A percentile compares a stretch with the other conserved stretches of the same genome.
These are phyloP conservation scores for Lactuca saligna DNA, from an alignment of 129 eudicot genomes.

Conservation along the genomic window DNA sequence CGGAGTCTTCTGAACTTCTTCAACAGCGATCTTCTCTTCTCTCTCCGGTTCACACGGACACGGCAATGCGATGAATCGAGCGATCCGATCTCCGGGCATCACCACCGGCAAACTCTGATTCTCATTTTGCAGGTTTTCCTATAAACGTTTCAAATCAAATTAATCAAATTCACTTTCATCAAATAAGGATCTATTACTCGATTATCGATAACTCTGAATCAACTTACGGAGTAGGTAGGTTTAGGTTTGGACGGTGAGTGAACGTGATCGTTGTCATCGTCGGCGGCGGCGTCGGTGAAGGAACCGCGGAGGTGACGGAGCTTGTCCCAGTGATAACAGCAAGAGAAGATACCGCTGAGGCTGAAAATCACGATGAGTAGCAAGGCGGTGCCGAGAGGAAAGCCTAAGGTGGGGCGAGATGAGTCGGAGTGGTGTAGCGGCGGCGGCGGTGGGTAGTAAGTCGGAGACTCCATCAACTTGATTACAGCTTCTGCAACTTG, in stretches of 20 bases:
- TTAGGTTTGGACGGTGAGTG: conserved; percentile 48
- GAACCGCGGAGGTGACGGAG: conserved; percentile 50
- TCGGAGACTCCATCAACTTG: conserved; percentile 41
- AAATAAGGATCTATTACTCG: background rate
- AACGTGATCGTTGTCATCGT: conserved; percentile 29
- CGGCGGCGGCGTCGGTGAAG: conserved; percentile 40
- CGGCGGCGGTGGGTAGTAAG: conserved; percentile 47
- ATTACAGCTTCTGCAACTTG: background rate
- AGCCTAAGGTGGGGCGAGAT: conserved; percentile 73
- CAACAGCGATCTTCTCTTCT: conserved; percentile 22
- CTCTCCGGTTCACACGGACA: conserved; percentile 74
- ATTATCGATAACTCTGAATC: too few species aligned
- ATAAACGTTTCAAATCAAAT: conserved; percentile 14
- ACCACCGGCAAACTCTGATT: conserved; percentile 67
- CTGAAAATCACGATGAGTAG: conserved; percentile 65
- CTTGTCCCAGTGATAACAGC: conserved; percentile 88
- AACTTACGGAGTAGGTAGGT: conserved; percentile 38
- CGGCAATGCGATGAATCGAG: conserved; percentile 87
- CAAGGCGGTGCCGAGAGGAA: conserved; percentile 82
- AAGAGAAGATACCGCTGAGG: conserved; percentile 77
- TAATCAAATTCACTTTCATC: background rate
- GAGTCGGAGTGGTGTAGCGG: conserved; percentile 40
- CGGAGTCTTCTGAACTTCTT: conserved; percentile 41
- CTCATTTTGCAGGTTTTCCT: conserved; percentile 39
- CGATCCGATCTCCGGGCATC: conserved; percentile 86